Evolutionary conservation across 2,329 filamentous ascomycete genomes (phyloP), one percentile per base, ranked within the genome.

Genomic region (Alternaria tenuissima): DNA sequence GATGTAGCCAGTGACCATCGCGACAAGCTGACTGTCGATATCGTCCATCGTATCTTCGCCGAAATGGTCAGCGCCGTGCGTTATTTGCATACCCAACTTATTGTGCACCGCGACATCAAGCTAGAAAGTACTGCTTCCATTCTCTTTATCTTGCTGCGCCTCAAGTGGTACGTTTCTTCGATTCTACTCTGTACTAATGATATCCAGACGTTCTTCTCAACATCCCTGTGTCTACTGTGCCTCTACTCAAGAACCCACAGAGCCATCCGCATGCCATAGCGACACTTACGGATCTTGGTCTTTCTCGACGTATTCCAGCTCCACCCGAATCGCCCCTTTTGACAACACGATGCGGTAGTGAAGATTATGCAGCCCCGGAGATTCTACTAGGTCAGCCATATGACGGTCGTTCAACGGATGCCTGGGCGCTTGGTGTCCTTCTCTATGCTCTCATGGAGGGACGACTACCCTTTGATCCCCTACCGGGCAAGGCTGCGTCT

Each of bases 51-150:
- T 52, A 93, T 98, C 57, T 97, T 97, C 78, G 86, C 94, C 14
- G 95, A 99, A 78, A 79, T 98, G 64, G 89, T 98, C 24, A 89
- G 87, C 62, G 95, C 94, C 0, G 90, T 96, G 36, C 87, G 86
- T 59, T 97, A 98, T 81, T 83, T 99, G 49, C 95, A 99, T 78
- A 83, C 87, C 55, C 84, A 91, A 70, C 89, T 88, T 68, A 97
- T 99, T 75, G 94, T 98, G 55, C 95, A 99, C 77, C 89, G 95
- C 61, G 95, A 99, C 78, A 96, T 99, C 79, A 99, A 99, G 81
- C 89, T 99, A 60, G 95, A 99, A 84, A 99, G 92, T 95, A 86
- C 80, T 89, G 84, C 62, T 66, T 64, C 64, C 66, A 61, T 36
- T 52, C 68, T 62, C 61, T 68, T 46, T 60, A 52, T 58, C 48